Base-by-base conservation (phyloP, 139 green algal genomes). In the Micractinium sp. region DNA sequence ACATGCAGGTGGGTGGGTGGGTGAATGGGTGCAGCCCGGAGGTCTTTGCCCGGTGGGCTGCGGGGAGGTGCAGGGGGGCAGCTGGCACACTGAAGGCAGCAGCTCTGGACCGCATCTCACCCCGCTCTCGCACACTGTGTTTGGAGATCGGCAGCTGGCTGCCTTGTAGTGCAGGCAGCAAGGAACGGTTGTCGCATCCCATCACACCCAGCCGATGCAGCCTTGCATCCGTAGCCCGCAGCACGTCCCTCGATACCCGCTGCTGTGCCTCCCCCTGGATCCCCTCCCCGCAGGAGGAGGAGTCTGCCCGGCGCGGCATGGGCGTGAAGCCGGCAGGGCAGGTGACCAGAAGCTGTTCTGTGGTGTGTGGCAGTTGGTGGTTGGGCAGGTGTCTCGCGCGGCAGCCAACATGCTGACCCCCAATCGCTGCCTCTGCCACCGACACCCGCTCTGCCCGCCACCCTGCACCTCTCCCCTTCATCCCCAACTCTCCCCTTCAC, bases 291-390 rank as follows among this genome's bases (percentile, higher is more conserved):
- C 82, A 93, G 89, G 90, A 92, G 83, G n/a, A 85, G 82, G 61
- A 90, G 82, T 69, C 85, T 29, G 89, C 91, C 14, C 81, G 76
- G 53, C 47, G 73, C 19, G 87, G 91, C n/a, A 69, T 93, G n/a
- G 86, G 73, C 27, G 39, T n/a, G 1, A 91, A 91, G 87, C 90
- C 87, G 31, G 82, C 76, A 14, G 86, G 86, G 4, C 89, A 94
- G 86, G n/a, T n/a, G n/a, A n/a, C n/a, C n/a, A n/a, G n/a, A n/a
- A n/a, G n/a, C n/a, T n/a, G n/a, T n/a, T n/a, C n/a, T n/a, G n/a
- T n/a, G n/a, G n/a, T n/a, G n/a, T n/a, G n/a, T n/a, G n/a, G n/a
- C n/a, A n/a, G n/a, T n/a, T n/a, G n/a, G n/a, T n/a, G n/a, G n/a
- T n/a, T n/a, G n/a, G n/a, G n/a, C n/a, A n/a, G n/a, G n/a, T n/a